Base-by-base conservation (phyloP, 352 stramenopile species). In the Phytophthora pistaciae region DNA sequence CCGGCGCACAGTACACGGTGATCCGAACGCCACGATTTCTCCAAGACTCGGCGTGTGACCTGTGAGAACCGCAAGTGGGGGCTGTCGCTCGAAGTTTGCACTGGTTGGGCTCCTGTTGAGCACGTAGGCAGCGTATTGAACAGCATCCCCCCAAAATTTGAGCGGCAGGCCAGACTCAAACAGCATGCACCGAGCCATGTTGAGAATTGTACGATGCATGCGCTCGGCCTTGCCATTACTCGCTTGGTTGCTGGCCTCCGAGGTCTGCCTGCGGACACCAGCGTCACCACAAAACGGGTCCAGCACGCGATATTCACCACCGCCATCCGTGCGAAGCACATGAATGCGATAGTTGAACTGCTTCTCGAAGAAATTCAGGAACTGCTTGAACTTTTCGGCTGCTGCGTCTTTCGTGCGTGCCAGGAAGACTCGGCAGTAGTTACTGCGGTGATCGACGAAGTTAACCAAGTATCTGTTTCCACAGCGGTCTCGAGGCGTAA, bases 121-220 rank as follows among this genome's bases (percentile, higher is more conserved):
- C 1, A 59, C 44, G 20, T 59, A 59, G 2, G 53, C 14, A 25
- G 53, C 52, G 20, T 59, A 46, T 5, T 59, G 13, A 8, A 23
- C 53, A 13, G 53, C 25, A 48, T 48, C 27, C 36, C 52, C 13
- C 31, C 52, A 6, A 42, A 57, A 57, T 20, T 13, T 46, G 11
- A 46, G 16, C 9, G 27, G 9, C 5, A 44, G 14, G 4, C 53
- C 27, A 46, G 25, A 46, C n/a, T 29, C 53, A 25, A 59, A 46
- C 3, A 46, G 18, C 53, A 46, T 44, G 27, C 33, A 42, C 3
- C 13, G 53, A n/a, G 36, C 33, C 56, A 53, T 61, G 25, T 61
- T 52, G n/a, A 53, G 38, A 10, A 53, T 38, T 3, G 56, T 52
- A 9, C 55, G 36, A 33, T 60, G n/a, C 55, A 60, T 60, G 0